These are phyloP conservation scores for thale cress (Arabidopsis thaliana) DNA, from an alignment of 345 rosid species.

Conservation along the genomic window TAIR10.1 NC_003075.7:7128501-7129000, in stretches of 20 bases:
- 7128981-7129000: slow-evolving; percentile 34
- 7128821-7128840: slow-evolving; percentile 32
- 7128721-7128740: slow-evolving; percentile 15
- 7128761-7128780: slow-evolving; percentile 23
- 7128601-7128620: slow-evolving; percentile 9
- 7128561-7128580: slow-evolving; percentile 1
- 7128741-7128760: slow-evolving; percentile 5
- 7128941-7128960: slow-evolving; percentile 46
- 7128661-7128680: slow-evolving; percentile 3
- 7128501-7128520: slow-evolving; percentile 29
- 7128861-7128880: slow-evolving; percentile 50
- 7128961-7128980: slow-evolving; percentile 38
- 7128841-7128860: slow-evolving; percentile 45
- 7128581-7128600: slow-evolving; percentile 1
- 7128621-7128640: slow-evolving; percentile 4
- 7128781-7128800: background rate
- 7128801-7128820: slow-evolving; percentile 43
- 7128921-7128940: slow-evolving; percentile 50
- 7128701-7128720: slow-evolving; percentile 1
- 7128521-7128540: slow-evolving; percentile 30
- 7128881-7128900: slow-evolving; percentile 47
- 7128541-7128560: slow-evolving; percentile 2
- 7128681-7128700: slow-evolving; percentile 13
- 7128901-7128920: slow-evolving; percentile 43
- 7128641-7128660: slow-evolving; percentile 25